Conservation (phyloP, 2,329 filamentous ascomycete genomes). For the Aspergillus thermomutatus region DNA sequence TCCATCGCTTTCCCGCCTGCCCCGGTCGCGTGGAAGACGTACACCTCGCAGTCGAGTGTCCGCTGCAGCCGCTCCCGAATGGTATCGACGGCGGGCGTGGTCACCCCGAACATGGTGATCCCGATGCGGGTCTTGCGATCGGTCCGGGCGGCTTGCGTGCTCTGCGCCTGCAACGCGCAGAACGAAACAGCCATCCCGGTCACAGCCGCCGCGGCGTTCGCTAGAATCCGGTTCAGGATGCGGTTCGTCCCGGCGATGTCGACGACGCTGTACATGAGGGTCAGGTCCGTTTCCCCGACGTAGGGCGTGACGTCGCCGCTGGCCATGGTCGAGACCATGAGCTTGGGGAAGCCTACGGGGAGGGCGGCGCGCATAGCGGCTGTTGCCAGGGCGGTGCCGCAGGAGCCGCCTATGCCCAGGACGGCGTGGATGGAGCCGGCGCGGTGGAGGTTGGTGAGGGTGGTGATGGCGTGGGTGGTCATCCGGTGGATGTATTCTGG, state of each 20-base stretch:
- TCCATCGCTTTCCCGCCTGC: conserved; percentile 69
- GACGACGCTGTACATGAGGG: conserved; percentile 68
- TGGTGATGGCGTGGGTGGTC: conserved; percentile 45
- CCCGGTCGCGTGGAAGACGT: conserved; percentile 68
- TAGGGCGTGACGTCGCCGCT: conserved; percentile 63
- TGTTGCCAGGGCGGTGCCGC: conserved; percentile 60
- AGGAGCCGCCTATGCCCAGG: conserved; percentile 60
- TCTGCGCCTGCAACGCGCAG: not conserved
- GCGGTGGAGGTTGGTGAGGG: conserved; percentile 41
- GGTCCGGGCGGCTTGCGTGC: not conserved
- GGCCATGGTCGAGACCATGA: conserved; percentile 68
- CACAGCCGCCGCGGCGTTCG: conserved; percentile 62
- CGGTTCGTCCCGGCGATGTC: conserved; percentile 66
- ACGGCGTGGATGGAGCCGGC: conserved; percentile 51
- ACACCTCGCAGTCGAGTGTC: conserved; percentile 51
- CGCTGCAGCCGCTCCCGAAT: conserved; percentile 52
- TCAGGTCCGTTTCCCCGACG: conserved; percentile 66
- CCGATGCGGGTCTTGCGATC: conserved; percentile 52
- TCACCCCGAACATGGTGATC: conserved; percentile 73
- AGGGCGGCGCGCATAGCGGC: conserved; percentile 59
- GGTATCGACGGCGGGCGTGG: conserved; percentile 61
- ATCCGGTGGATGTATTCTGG: conserved; percentile 58
- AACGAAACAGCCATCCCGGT: conserved; percentile 51
- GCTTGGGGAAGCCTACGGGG: conserved; percentile 65
- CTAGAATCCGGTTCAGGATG: conserved; percentile 55